Evolutionary conservation across 257 asterid genomes (phyloP), one percentile per base, ranked within the genome.

Genomic region (Solanum ossicruentum): DNA sequence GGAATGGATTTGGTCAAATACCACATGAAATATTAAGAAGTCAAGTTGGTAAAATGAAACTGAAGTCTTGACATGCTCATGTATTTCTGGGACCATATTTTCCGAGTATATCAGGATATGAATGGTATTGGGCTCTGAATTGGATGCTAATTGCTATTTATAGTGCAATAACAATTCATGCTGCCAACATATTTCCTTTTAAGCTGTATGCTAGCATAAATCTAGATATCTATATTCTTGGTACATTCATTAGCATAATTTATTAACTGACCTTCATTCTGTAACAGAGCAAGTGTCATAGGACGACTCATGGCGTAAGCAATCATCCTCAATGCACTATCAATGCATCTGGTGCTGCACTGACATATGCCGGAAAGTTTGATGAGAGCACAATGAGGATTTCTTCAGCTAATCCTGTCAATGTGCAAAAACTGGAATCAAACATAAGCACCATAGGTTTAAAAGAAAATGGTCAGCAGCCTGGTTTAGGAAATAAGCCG

Each of bases 371-470:
- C 8, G 86, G 88, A 66, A 95, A 89, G 89, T 89, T 89, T 65
- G 94, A 91, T 9, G 98, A 91, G 84, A 91, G 81, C 84, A 93
- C 89, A 84, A 88, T 83, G 56, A 86, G 78, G 49, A 58, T 75
- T 79, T 85, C 93, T 85, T 90, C 90, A 6, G 84, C 86, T 84
- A 88, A 86, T 85, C 92, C 92, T 32, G 71, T 87, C 87, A 90
- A 89, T 56, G 94, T 91, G 73, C 93, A 93, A 84, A 92, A 91
- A 84, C 89, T 90, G 45, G 98, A 93, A 79, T 88, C 94, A 4
- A 94, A 93, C 79, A 86, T 52, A 16, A 78, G 92, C 90, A 89
- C 89, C 61, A 86, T 92, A 63, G 86, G 90, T 81, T 86, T 93
- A 85, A 91, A 90, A 61, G 94, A 92, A 55, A 88, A 80, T 83